Percentiles rank a stretch among this genome's conserved stretches.
Evolutionary conservation across 129 eudicot species (phyloP).

Genomic region (Tanacetum coccineum): DNA sequence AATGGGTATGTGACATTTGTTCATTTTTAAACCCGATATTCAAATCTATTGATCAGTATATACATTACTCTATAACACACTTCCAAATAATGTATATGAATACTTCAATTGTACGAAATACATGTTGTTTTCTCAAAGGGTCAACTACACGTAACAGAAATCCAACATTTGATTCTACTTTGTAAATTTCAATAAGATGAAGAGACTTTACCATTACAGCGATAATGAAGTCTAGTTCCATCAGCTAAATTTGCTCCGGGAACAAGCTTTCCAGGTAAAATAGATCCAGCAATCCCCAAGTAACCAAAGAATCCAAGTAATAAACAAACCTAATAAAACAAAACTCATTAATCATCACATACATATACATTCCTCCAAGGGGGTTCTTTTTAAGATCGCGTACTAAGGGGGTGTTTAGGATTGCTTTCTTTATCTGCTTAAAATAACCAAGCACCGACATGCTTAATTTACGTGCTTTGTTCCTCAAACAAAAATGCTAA

Average conservation of each 20-base stretch:
- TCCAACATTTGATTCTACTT: slow-evolving; percentile 5
- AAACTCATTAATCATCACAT: background rate
- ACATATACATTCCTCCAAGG: background rate
- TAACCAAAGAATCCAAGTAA: slow-evolving; percentile 61
- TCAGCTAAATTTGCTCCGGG: slow-evolving; percentile 77
- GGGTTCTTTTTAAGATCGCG: too few relatives aligned
- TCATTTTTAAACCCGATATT: background rate
- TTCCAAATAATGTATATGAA: background rate
- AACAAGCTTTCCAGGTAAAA: slow-evolving; percentile 66
- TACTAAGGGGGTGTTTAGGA: too few relatives aligned
- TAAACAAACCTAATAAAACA: slow-evolving; percentile 45
- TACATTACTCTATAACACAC: background rate
- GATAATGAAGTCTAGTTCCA: slow-evolving; percentile 75
- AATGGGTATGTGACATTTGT: slow-evolving; percentile 3
- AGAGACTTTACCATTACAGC: slow-evolving; percentile 68
- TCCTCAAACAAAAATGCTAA: too few relatives aligned
- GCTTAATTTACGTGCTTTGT: too few relatives aligned
- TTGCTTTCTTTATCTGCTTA: too few relatives aligned
- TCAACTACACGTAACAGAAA: background rate
- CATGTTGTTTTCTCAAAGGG: background rate
- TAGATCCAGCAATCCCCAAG: slow-evolving; percentile 65
- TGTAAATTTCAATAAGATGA: background rate
- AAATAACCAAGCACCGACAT: too few relatives aligned
- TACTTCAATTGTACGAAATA: too few relatives aligned
- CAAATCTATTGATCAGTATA: too few relatives aligned